A percentile compares a stretch with the other conserved stretches of the same genome.
These are phyloP conservation scores for Orobanche coerulescens DNA, from an alignment of 257 asterid species.

Conservation along the genomic window DNA sequence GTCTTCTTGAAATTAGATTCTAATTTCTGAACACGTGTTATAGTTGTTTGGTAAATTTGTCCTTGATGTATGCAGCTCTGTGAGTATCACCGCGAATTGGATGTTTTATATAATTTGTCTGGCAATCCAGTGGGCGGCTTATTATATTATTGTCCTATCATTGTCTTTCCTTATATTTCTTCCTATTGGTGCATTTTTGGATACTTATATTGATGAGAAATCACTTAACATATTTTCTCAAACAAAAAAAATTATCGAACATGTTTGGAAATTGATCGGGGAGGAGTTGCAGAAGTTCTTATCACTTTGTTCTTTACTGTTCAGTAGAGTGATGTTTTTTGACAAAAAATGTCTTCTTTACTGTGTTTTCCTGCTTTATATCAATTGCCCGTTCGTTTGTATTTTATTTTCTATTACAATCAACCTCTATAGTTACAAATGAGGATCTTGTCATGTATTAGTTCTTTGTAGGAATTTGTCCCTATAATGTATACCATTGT, in stretches of 20 bases:
- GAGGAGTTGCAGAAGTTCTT: no score
- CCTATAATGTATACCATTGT: no score
- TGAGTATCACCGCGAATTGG: background rate
- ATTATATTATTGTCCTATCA: background rate
- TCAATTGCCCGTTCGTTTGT: slow-evolving; percentile 3
- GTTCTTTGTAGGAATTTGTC: background rate
- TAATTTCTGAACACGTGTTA: no score
- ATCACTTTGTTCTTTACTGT: no score
- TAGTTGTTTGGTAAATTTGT: background rate
- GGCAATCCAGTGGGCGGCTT: background rate
- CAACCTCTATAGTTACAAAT: background rate
- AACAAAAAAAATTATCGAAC: background rate
- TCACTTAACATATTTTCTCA: background rate
- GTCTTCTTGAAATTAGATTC: no score
- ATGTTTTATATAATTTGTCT: background rate
- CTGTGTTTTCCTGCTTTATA: background rate
- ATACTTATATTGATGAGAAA: background rate
- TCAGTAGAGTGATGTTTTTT: no score
- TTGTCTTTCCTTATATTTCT: background rate
- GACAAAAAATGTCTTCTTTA: background rate
- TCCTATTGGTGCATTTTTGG: background rate
- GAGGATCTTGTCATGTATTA: background rate
- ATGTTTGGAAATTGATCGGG: background rate
- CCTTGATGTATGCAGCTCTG: no score
- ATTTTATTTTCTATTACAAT: background rate